Base-by-base conservation (phyloP, 139 green algal genomes). In the Ettlia oleoabundans region DNA sequence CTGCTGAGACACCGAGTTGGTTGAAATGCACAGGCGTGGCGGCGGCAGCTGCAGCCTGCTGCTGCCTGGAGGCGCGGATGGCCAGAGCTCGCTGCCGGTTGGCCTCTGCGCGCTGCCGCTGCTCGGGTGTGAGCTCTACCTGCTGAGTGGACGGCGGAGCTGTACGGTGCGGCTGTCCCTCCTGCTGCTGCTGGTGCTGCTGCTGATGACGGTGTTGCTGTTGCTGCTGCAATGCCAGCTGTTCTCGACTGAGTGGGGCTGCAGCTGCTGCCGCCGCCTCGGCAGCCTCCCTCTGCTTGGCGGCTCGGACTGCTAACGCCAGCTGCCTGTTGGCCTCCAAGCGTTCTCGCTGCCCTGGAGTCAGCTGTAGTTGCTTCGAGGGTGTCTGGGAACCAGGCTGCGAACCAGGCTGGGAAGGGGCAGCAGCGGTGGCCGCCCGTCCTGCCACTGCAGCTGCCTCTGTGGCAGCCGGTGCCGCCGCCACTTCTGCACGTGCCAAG, bases 81-180 rank as follows among this genome's bases (percentile, higher is more conserved):
- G 71, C 71, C 71, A 78, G 71, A 8, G 71, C 71, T 9, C 71
- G 35, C 47, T 78, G 71, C 51, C 71, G 53, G 35, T 78, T 78
- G 7, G 51, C 71, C 18, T 78, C 71, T 0, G 71, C 32, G 42
- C 51, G 51, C 51, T 67, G 43, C 47, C 47, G 70, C 43, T 65
- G 70, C 43, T 65, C 71, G 3, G 51, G 71, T 2, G 71, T 78
- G 6, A 66, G 47, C 71, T 78, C 41, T 8, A 72, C 15, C 4
- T 28, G 65, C 35, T 72, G 21, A 13, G 33, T 7, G 35, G 65
- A n/a, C 21, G 35, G 35, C 26, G 4, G 4, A 22, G 65, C 30
- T 26, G 63, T 13, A 19, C 18, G 32, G 3, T 43, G 2, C 24
- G 1, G 5, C 63, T 24, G 15, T 22, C 24, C 30, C 63, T 70